A percentile compares a stretch with the other conserved stretches of the same genome.
phyloP scores from a whole-genome alignment of 441 rosid genomes.

The Populus hybrid region DNA sequence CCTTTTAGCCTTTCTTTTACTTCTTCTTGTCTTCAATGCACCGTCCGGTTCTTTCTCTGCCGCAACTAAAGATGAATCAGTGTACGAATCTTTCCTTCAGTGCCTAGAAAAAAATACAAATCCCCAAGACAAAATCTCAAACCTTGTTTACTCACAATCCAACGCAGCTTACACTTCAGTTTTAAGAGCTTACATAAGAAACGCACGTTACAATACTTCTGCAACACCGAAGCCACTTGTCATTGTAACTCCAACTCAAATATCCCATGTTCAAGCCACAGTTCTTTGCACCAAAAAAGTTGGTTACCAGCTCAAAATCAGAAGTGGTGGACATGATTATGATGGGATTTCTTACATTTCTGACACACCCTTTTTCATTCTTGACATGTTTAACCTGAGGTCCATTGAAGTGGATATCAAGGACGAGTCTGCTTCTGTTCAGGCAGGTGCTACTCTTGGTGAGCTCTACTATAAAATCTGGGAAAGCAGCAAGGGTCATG shows the following conservation, averaged over 20 bases:
- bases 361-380: slow-evolving; percentile 41
- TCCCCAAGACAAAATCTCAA: slow-evolving; percentile 14
- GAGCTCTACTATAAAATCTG: slow-evolving; percentile 47
- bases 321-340: slow-evolving; percentile 26
- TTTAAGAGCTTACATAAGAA: slow-evolving; percentile 45
- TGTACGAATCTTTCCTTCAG: slow-evolving; percentile 13
- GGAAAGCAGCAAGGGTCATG: slow-evolving; percentile 41
- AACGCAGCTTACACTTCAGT: slow-evolving; percentile 17
- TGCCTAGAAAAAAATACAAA: slow-evolving; percentile 8
- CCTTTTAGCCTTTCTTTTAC: background rate
- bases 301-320: slow-evolving; percentile 41
- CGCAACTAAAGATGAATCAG: background rate
- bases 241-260: slow-evolving; percentile 50
- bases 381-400: slow-evolving; percentile 51
- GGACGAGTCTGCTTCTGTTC: slow-evolving; percentile 45
- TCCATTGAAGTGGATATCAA: slow-evolving; percentile 28
- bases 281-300: slow-evolving; percentile 41
- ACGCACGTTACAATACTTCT: slow-evolving; percentile 39
- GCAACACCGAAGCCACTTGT: slow-evolving; percentile 42
- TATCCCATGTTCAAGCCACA: slow-evolving; percentile 51
- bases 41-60: background rate
- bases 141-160: slow-evolving; percentile 7
- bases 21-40: background rate
- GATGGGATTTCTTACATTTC: slow-evolving; percentile 62
- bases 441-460: slow-evolving; percentile 59